Conservation (phyloP, 441 rosid genomes). For the Erodium trifolium region DNA sequence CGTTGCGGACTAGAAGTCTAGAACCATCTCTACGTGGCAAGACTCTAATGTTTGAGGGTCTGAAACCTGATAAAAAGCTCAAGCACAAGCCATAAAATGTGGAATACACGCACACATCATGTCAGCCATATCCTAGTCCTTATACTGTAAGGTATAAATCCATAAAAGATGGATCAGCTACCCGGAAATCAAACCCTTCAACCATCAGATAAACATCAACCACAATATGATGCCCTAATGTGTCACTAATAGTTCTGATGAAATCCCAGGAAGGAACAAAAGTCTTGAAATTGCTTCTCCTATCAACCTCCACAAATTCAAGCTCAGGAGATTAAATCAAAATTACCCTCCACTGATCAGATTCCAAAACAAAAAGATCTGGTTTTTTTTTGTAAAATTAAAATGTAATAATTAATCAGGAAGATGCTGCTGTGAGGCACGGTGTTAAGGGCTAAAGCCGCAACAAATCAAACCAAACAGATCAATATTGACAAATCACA, state of each 20-base stretch:
- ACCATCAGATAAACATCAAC: neutral
- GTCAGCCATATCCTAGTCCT: neutral
- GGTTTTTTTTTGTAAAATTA: neutral
- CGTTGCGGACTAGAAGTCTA: neutral
- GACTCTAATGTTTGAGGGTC: too few species aligned
- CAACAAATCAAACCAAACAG: constrained; percentile 1
- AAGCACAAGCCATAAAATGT: neutral
- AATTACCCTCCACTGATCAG: neutral
- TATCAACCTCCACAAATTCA: constrained; percentile 1
- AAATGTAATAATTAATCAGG: neutral
- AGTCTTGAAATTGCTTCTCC: neutral
- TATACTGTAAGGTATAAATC: neutral
- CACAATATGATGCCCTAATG: neutral
- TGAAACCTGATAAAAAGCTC: too few species aligned
- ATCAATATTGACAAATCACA: constrained; percentile 1
- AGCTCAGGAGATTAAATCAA: neutral
- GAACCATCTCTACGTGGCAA: too few species aligned
- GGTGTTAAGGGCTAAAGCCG: neutral
- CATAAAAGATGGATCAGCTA: neutral
- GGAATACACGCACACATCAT: neutral
- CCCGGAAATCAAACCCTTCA: neutral
- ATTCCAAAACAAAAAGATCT: neutral
- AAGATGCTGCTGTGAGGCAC: neutral
- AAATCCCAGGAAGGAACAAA: neutral
- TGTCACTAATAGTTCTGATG: neutral